Percentiles rank a stretch among this genome's conserved stretches.
These are phyloP conservation scores for Colletotrichum costaricense DNA, from an alignment of 2,329 filamentous ascomycete species.

Conservation along the genomic window DNA sequence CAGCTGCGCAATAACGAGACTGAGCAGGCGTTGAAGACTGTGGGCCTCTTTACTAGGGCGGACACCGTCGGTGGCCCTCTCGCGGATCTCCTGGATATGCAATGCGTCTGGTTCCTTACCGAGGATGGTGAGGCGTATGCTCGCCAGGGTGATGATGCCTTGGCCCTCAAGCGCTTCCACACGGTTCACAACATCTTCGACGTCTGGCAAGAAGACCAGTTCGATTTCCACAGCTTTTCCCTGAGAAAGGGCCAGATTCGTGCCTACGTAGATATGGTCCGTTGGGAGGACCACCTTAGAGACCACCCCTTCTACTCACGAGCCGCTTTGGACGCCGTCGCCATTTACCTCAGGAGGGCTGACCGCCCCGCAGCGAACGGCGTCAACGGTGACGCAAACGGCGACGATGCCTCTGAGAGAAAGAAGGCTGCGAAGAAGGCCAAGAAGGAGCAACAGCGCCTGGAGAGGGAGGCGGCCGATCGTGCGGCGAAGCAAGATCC, in stretches of 20 bases:
- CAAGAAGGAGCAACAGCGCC: conserved; percentile 74
- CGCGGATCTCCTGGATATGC: conserved; percentile 95
- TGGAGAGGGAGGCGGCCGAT: conserved; percentile 83
- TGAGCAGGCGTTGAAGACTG: conserved; percentile 85
- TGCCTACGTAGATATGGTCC: conserved; percentile 94
- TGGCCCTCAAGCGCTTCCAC: conserved; percentile 93
- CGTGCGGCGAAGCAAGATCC: conserved; percentile 84
- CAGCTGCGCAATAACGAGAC: conserved; percentile 93
- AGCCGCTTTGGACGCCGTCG: conserved; percentile 83
- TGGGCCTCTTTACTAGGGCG: conserved; percentile 93
- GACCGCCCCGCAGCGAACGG: conserved; percentile 79
- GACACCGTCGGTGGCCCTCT: conserved; percentile 90
- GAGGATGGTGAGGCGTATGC: conserved; percentile 94
- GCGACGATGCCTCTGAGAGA: conserved; percentile 73
- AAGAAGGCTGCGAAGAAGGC: conserved; percentile 94
- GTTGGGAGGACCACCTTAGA: conserved; percentile 92
- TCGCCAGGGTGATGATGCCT: conserved; percentile 82
- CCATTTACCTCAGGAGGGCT: conserved; percentile 81
- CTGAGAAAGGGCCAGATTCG: conserved; percentile 96
- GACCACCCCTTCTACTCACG: conserved; percentile 94
- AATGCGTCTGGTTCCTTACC: conserved; percentile 96
- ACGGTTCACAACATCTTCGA: conserved; percentile 93
- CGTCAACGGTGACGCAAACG: conserved; percentile 63
- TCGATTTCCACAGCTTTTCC: conserved; percentile 98
- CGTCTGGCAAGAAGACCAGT: conserved; percentile 97